Evolutionary conservation across 139 green algal species (phyloP).

Genomic region (Klebsormidium nitens): DNA sequence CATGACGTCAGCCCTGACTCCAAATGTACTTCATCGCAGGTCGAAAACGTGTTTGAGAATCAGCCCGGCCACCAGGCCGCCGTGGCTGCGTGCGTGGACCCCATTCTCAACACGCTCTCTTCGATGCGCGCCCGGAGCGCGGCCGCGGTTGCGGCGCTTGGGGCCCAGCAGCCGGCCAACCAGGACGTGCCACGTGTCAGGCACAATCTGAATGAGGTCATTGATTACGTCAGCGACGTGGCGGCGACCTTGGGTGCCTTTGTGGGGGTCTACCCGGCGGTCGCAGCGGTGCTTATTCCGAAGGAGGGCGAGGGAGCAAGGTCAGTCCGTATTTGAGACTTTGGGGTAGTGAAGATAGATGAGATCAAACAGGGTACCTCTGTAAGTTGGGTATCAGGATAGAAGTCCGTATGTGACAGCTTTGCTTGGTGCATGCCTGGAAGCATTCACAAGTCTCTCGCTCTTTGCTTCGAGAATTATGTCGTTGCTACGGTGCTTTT

Average conservation of each 20-base stretch:
- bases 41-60: constrained; percentile 42
- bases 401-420: no score
- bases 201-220: background rate
- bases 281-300: constrained; percentile 41
- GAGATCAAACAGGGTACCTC: no score
- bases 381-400: no score
- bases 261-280: constrained; percentile 41
- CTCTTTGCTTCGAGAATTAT: no score
- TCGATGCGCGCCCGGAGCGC: constrained; percentile 9
- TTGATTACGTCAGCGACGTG: constrained; percentile 60
- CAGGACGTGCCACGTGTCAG: background rate
- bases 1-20: no score
- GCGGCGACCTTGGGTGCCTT: constrained; percentile 57
- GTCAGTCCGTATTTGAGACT: background rate
- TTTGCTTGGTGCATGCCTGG: no score
- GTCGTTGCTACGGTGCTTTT: no score
- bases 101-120: constrained; percentile 5
- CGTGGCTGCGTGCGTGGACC: constrained; percentile 15
- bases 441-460: no score
- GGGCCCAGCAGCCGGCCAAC: background rate
- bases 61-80: constrained; percentile 57
- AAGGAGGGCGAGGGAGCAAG: background rate
- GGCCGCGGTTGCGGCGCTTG: background rate
- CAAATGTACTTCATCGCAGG: no score
- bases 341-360: no score